phyloP scores from a whole-genome alignment of 2,329 filamentous ascomycete species.

The Aspergillus carbonarius region DNA sequence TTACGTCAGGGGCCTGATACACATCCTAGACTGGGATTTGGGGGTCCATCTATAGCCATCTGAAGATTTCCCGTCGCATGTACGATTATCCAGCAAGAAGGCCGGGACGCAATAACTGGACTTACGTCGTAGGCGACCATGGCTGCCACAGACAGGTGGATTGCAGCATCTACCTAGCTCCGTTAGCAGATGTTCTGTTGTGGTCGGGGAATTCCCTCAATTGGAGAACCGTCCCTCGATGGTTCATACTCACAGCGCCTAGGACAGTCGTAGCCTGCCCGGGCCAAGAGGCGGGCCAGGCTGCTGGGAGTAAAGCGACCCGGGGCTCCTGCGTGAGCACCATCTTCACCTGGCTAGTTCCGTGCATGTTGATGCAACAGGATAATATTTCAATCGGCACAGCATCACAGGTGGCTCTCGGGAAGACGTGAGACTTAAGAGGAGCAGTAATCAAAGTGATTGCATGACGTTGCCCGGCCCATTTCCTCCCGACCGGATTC shows the following conservation, averaged over 20 bases:
- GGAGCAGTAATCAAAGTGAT: neutral
- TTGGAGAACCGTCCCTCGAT: neutral
- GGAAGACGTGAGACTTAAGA: neutral
- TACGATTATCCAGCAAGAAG: neutral
- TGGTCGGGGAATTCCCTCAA: no score
- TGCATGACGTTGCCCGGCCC: neutral
- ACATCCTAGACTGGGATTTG: no score
- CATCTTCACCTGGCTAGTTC: neutral
- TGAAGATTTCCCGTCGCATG: slow-evolving; percentile 24
- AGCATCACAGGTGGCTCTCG: no score
- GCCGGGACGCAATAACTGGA: neutral
- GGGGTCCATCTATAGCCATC: no score
- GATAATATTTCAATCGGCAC: neutral
- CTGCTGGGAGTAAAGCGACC: no score
- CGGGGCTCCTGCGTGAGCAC: neutral
- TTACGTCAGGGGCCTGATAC: no score
- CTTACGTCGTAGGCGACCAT: neutral
- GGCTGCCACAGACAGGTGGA: neutral
- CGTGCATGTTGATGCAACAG: neutral
- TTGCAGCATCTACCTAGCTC: neutral
- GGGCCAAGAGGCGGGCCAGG: slow-evolving; percentile 10
- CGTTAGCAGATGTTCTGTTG: neutral
- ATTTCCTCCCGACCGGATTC: neutral
- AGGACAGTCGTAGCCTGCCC: slow-evolving; percentile 2
- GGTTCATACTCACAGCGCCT: slow-evolving; percentile 1